Evolutionary conservation across 441 rosid genomes (phyloP).

Genomic region (Viola pubescens): DNA sequence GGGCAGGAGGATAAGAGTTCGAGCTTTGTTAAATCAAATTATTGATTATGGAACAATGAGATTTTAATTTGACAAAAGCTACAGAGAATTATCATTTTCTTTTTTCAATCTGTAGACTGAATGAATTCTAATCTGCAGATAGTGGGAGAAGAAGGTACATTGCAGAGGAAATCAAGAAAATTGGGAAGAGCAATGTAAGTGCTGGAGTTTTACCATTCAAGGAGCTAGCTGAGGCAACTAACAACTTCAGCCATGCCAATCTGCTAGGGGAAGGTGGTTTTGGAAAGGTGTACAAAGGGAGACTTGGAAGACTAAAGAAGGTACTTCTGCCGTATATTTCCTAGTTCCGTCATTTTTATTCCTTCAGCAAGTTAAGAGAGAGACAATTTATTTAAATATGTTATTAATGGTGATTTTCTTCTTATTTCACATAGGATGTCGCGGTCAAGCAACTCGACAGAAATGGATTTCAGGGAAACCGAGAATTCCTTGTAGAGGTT

Average conservation of each 20-base stretch:
- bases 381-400: too few relatives aligned
- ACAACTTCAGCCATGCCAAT: constrained; percentile 54
- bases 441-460: constrained; percentile 93
- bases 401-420: neutral
- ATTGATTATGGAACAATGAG: too few relatives aligned
- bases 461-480: constrained; percentile 91
- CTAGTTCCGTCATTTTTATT: neutral
- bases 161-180: constrained; percentile 48
- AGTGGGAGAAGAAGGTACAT: constrained; percentile 69
- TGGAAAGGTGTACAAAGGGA: constrained; percentile 86
- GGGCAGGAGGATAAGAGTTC: too few relatives aligned
- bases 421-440: constrained; percentile 40
- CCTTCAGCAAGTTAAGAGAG: neutral
- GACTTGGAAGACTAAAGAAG: constrained; percentile 37
- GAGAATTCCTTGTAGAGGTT: constrained; percentile 92
- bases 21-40: neutral
- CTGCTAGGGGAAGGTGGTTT: constrained; percentile 95
- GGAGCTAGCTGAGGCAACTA: constrained; percentile 59
- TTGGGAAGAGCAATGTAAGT: constrained; percentile 61
- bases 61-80: too few relatives aligned
- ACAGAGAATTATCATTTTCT: too few relatives aligned
- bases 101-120: neutral
- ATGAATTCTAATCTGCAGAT: constrained; percentile 29
- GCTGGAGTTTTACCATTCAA: constrained; percentile 54
- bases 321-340: constrained; percentile 25